phyloP scores from a whole-genome alignment of 257 asterid species.

The Fraxinus cuspidata region DNA sequence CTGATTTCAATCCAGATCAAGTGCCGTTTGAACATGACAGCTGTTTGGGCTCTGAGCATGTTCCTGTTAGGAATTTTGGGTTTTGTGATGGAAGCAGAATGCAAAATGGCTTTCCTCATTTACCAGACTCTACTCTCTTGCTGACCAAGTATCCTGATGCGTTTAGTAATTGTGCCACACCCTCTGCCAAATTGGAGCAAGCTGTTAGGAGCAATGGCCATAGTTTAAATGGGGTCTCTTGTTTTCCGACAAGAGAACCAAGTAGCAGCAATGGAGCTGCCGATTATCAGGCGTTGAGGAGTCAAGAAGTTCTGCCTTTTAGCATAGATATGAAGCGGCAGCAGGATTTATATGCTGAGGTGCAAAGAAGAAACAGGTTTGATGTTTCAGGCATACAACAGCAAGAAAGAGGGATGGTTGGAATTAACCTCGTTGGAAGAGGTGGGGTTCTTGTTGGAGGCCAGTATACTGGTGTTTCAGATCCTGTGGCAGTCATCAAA shows the following conservation, averaged over 20 bases:
- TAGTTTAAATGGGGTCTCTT: conserved; percentile 51
- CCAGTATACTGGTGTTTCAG: conserved; percentile 67
- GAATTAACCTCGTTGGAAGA: conserved; percentile 58
- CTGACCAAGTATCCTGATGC: conserved; percentile 81
- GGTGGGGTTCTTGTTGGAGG: conserved; percentile 62
- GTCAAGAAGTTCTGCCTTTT: conserved; percentile 53
- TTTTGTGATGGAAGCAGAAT: conserved; percentile 61
- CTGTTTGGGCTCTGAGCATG: conserved; percentile 46
- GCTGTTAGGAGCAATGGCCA: conserved; percentile 36
- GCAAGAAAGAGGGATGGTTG: conserved; percentile 51
- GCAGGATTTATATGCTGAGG: conserved; percentile 54
- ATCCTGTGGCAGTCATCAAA: conserved; percentile 81
- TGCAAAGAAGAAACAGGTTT: conserved; percentile 72
- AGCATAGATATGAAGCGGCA: conserved; percentile 56
- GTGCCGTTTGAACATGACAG: conserved; percentile 43
- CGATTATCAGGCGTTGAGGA: conserved; percentile 48
- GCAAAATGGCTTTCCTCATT: conserved; percentile 50
- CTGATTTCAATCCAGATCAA: conserved; percentile 44
- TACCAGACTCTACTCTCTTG: conserved; percentile 64
- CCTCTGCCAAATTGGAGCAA: conserved; percentile 56
- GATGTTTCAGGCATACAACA: conserved; percentile 59
- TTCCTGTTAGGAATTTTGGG: conserved; percentile 43
- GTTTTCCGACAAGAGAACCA: conserved; percentile 47
- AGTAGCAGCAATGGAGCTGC: conserved; percentile 41
- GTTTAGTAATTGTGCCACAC: conserved; percentile 45